These are phyloP conservation scores for Thymus quinquecostatus DNA, from an alignment of 257 asterid genomes.

Conservation along the genomic window DNA sequence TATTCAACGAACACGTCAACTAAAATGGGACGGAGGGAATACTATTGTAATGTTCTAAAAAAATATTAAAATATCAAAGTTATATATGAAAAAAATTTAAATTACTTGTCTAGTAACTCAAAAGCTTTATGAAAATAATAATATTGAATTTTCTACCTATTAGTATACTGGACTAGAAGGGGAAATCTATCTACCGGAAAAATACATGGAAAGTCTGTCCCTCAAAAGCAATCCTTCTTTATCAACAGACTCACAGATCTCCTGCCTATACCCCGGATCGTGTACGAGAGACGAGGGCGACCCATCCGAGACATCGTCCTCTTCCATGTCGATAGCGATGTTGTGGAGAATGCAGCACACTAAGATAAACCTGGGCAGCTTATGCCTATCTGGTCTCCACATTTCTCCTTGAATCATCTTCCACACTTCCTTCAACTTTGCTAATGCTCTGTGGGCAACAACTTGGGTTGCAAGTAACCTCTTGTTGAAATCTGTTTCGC, in stretches of 20 bases:
- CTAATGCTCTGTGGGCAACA: conserved; percentile 65
- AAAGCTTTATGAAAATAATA: conserved; percentile 3
- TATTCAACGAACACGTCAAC: too few relatives aligned
- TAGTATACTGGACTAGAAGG: background rate
- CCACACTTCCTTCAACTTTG: conserved; percentile 79
- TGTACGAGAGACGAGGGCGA: conserved; percentile 40
- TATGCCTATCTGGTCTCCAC: conserved; percentile 96
- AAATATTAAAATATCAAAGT: too few relatives aligned
- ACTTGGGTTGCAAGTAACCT: conserved; percentile 54
- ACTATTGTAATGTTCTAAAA: too few relatives aligned
- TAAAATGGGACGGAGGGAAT: too few relatives aligned
- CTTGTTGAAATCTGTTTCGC: conserved; percentile 60
- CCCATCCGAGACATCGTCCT: conserved; percentile 51
- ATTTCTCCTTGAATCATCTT: conserved; percentile 77
- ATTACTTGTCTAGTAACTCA: background rate
- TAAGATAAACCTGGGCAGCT: conserved; percentile 76
- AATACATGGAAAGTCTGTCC: conserved; percentile 57
- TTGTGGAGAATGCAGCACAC: conserved; percentile 94
- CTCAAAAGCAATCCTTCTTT: conserved; percentile 54
- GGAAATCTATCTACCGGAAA: conserved; percentile 39
- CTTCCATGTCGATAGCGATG: conserved; percentile 79
- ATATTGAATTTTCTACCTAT: background rate
- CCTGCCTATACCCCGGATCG: conserved; percentile 63
- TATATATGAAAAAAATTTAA: too few relatives aligned
- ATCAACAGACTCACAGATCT: conserved; percentile 56